A percentile compares a stretch with the other conserved stretches of the same genome.
Conservation (phyloP, 805 yeast species). For the Limtongozyma cylindracea region DNA sequence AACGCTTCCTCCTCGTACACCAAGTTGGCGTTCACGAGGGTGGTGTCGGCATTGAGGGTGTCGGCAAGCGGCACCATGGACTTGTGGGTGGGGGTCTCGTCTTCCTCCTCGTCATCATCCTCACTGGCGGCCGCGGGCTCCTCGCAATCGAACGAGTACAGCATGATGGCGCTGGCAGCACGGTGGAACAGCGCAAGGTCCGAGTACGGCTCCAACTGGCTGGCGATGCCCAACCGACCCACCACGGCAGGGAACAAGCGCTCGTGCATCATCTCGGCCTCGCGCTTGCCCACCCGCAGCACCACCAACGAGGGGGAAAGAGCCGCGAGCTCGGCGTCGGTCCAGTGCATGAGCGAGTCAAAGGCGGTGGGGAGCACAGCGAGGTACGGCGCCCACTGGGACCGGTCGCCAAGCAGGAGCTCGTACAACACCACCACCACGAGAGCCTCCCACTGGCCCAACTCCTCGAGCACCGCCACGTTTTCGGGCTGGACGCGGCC, state of each 20-base stretch:
- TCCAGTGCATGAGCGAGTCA: conserved; percentile 67
- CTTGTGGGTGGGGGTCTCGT: conserved; percentile 17
- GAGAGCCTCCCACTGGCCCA: conserved; percentile 59
- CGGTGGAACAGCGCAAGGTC: conserved; percentile 25
- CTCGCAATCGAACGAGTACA: conserved; percentile 78
- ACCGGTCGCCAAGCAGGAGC: conserved; percentile 12
- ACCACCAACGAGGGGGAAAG: conserved; percentile 51
- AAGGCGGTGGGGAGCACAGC: conserved; percentile 38
- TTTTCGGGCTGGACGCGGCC: conserved; percentile 7
- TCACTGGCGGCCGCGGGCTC: conserved; percentile 3
- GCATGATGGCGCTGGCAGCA: conserved; percentile 62
- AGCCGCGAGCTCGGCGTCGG: conserved; percentile 22
- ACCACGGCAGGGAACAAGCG: conserved; percentile 16
- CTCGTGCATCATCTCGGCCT: conserved; percentile 30
- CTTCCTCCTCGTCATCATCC: conserved; percentile 1
- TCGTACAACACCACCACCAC: conserved; percentile 47
- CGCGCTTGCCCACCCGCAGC: conserved; percentile 42
- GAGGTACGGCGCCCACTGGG: conserved; percentile 51
- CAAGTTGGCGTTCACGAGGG: conserved; percentile 48
- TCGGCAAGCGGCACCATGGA: conserved; percentile 92
- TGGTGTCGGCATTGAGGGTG: conserved; percentile 67
- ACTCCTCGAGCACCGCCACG: conserved; percentile 10
- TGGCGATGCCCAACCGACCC: conserved; percentile 7
- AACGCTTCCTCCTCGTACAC: conserved; percentile 21
- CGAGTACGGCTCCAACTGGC: conserved; percentile 5